These are phyloP conservation scores for Areca catechu DNA, from an alignment of 176 grass and related monocot genomes.

Conservation along the genomic window DNA sequence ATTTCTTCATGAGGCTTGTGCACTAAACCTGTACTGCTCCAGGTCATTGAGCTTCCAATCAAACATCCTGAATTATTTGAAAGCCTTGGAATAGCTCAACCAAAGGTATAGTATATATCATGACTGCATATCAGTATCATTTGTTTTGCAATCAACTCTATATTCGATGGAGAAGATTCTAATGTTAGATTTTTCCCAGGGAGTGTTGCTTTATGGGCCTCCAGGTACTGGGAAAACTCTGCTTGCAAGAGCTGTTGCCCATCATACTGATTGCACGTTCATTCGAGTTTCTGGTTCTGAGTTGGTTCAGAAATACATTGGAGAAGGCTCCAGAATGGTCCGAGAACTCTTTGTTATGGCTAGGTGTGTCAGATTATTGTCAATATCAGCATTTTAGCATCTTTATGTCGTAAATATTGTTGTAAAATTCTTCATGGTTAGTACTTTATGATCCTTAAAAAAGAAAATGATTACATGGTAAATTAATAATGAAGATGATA, in stretches of 20 bases:
- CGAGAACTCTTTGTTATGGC: conserved; percentile 99
- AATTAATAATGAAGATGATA: too few relatives aligned
- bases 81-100: conserved; percentile 96
- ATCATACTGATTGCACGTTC: conserved; percentile 98
- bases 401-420: too few relatives aligned
- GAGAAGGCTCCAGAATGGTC: conserved; percentile 95
- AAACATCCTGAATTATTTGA: conserved; percentile 98
- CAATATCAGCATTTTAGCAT: too few relatives aligned
- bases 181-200: conserved; percentile 39
- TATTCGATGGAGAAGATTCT: background rate
- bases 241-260: conserved; percentile 88
- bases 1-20: too few relatives aligned
- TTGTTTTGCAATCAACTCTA: background rate
- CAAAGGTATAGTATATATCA: conserved; percentile 61
- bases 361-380: conserved; percentile 37
- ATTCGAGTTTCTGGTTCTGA: conserved; percentile 99
- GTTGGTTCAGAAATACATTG: conserved; percentile 98
- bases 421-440: too few relatives aligned
- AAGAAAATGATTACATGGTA: too few relatives aligned
- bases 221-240: conserved; percentile 98
- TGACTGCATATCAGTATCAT: background rate
- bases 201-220: conserved; percentile 95
- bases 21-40: conserved; percentile 13
- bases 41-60: conserved; percentile 99
- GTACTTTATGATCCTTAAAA: too few relatives aligned